Conservation (phyloP, 2,329 filamentous ascomycete genomes). For the Monilinia laxa region DNA sequence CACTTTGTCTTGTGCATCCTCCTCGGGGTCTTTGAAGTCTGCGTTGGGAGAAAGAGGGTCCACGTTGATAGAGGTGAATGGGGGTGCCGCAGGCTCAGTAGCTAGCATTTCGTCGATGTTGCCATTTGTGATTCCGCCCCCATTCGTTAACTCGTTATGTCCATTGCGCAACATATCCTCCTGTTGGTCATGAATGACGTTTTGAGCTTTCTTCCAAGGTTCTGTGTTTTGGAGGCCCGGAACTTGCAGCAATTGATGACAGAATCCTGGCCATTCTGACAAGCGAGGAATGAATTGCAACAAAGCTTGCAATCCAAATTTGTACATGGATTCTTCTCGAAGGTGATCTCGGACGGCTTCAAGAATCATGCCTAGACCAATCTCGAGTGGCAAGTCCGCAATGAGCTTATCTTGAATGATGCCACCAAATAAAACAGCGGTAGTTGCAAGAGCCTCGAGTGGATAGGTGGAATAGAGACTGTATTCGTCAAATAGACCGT, state of each 20-base stretch:
- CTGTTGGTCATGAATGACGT: constrained; percentile 69
- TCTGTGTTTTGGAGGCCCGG: constrained; percentile 81
- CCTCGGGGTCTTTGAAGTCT: constrained; percentile 76
- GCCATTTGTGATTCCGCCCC: constrained; percentile 65
- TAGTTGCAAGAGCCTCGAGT: constrained; percentile 91
- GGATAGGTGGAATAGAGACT: constrained; percentile 94
- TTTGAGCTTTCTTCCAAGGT: constrained; percentile 77
- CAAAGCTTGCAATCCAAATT: constrained; percentile 92
- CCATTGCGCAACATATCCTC: constrained; percentile 58
- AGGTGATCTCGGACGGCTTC: constrained; percentile 86
- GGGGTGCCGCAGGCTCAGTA: constrained; percentile 61
- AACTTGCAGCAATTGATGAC: constrained; percentile 78
- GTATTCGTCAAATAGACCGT: constrained; percentile 96
- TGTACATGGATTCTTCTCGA: constrained; percentile 90
- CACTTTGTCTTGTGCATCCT: constrained; percentile 86
- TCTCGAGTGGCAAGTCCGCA: constrained; percentile 84
- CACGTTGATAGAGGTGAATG: constrained; percentile 76
- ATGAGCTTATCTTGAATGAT: constrained; percentile 94
- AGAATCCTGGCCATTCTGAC: constrained; percentile 94
- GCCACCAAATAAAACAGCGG: constrained; percentile 92
- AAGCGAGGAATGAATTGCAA: constrained; percentile 83
- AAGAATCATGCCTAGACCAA: constrained; percentile 96
- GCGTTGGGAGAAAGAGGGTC: constrained; percentile 65
- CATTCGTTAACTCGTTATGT: constrained; percentile 44
- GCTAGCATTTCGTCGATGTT: constrained; percentile 61